Percentiles rank a stretch among this genome's conserved stretches.
Conservation (phyloP, 2,329 filamentous ascomycete species). For the Xylariaceae sp. region DNA sequence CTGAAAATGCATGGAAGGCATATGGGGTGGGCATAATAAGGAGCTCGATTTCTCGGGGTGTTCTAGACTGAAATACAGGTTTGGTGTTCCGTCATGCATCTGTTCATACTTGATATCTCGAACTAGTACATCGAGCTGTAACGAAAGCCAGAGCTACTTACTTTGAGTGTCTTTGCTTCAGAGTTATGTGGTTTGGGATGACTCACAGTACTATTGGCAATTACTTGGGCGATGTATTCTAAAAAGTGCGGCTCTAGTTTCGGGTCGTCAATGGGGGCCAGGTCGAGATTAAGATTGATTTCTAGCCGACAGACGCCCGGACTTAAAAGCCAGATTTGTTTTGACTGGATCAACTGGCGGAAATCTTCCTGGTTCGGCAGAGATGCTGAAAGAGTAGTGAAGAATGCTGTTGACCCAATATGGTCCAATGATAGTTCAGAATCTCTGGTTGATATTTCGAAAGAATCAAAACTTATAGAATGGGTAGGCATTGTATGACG, state of each 20-base stretch:
- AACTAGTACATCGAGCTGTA: slow-evolving; percentile 20
- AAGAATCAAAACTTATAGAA: slow-evolving; percentile 19
- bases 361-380: slow-evolving; percentile 11
- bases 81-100: slow-evolving; percentile 17
- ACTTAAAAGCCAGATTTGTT: slow-evolving; percentile 23
- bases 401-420: slow-evolving; percentile 18
- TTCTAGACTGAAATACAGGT: slow-evolving; percentile 26
- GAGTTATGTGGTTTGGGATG: background rate
- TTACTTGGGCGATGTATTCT: slow-evolving; percentile 17
- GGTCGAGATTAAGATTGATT: slow-evolving; percentile 12
- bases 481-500: slow-evolving; percentile 15
- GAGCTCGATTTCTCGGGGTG: slow-evolving; percentile 26
- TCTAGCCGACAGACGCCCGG: slow-evolving; percentile 23
- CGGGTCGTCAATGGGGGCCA: slow-evolving; percentile 3
- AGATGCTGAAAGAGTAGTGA: slow-evolving; percentile 14
- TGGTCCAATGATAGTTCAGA: slow-evolving; percentile 13
- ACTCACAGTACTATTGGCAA: slow-evolving; percentile 22
- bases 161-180: slow-evolving; percentile 8
- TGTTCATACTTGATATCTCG: slow-evolving; percentile 19
- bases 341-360: slow-evolving; percentile 16
- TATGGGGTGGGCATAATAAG: slow-evolving; percentile 24
- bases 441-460: slow-evolving; percentile 15
- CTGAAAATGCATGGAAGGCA: slow-evolving; percentile 21
- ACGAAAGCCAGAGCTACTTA: slow-evolving; percentile 22
- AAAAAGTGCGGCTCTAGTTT: slow-evolving; percentile 14